phyloP scores from a whole-genome alignment of 805 yeast genomes.

The Metschnikowia cerradonensis region DNA sequence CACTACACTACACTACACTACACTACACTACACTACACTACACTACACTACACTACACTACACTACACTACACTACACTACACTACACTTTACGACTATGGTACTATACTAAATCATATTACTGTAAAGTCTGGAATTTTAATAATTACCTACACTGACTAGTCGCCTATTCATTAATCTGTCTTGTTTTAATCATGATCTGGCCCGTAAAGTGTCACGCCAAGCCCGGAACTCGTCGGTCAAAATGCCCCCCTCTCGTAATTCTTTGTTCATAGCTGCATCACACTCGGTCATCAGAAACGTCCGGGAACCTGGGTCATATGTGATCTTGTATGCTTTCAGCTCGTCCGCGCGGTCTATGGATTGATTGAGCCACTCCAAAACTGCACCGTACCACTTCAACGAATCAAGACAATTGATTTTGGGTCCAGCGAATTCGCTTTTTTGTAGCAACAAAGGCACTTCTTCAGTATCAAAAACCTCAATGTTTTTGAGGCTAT shows the following conservation, averaged over 20 bases:
- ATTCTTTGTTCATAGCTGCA: constrained; percentile 22
- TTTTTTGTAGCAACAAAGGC: constrained; percentile 61
- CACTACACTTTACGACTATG: no score
- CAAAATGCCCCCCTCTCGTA: constrained; percentile 20
- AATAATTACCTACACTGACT: no score
- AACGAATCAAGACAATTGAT: constrained; percentile 75
- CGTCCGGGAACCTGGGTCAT: constrained; percentile 50
- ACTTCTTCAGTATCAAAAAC: constrained; percentile 72
- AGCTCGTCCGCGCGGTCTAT: constrained; percentile 49
- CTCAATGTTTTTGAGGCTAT: constrained; percentile 65
- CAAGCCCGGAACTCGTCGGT: constrained; percentile 34
- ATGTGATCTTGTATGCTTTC: constrained; percentile 52
- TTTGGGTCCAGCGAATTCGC: constrained; percentile 39
- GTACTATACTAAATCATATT: no score
- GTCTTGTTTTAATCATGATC: not conserved
- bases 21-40: no score
- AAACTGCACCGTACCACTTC: constrained; percentile 80
- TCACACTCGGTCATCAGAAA: constrained; percentile 49
- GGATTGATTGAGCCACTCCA: constrained; percentile 66
- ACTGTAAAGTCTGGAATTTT: no score
- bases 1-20: no score
- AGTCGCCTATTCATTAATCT: no score
- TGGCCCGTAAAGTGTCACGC: constrained; percentile 15
- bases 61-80: no score
- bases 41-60: no score